Percentiles rank a stretch among this genome's conserved stretches.
These are phyloP conservation scores for Strobilomyces echinocephalus DNA, from an alignment of 768 basidiomycete genomes.

Conservation along the genomic window DNA sequence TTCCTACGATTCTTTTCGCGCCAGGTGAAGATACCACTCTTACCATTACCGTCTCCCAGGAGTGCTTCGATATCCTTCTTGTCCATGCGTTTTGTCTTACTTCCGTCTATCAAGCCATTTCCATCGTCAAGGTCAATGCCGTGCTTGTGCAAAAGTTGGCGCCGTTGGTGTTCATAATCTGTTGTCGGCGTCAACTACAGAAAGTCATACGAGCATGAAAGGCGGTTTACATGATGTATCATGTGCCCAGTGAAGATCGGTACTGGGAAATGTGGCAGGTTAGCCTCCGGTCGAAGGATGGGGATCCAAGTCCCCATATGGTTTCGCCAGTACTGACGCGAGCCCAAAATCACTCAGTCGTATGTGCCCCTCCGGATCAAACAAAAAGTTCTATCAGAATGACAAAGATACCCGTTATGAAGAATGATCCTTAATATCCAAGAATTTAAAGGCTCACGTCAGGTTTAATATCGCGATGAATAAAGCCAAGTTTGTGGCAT, in stretches of 20 bases:
- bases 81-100: constrained; percentile 73
- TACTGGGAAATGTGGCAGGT: constrained; percentile 42
- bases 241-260: constrained; percentile 95
- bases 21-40: constrained; percentile 90
- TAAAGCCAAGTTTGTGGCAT: constrained; percentile 92
- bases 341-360: constrained; percentile 94
- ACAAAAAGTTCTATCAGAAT: constrained; percentile 79
- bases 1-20: constrained; percentile 89
- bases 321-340: constrained; percentile 58
- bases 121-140: constrained; percentile 91
- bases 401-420: constrained; percentile 20
- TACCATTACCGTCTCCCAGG: constrained; percentile 79
- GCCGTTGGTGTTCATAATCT: constrained; percentile 95
- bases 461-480: constrained; percentile 97
- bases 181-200: constrained; percentile 14
- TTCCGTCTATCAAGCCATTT: constrained; percentile 58
- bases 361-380: constrained; percentile 91
- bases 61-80: constrained; percentile 77
- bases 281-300: constrained; percentile 12
- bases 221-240: constrained; percentile 73
- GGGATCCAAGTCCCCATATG: constrained; percentile 20
- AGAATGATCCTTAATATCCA: constrained; percentile 27
- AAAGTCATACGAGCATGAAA: constrained; percentile 3
- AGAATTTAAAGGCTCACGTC: constrained; percentile 52
- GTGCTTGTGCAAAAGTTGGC: constrained; percentile 83